These are phyloP conservation scores for Arthroderma uncinatum DNA, from an alignment of 2,329 filamentous ascomycete species.

Conservation along the genomic window DNA sequence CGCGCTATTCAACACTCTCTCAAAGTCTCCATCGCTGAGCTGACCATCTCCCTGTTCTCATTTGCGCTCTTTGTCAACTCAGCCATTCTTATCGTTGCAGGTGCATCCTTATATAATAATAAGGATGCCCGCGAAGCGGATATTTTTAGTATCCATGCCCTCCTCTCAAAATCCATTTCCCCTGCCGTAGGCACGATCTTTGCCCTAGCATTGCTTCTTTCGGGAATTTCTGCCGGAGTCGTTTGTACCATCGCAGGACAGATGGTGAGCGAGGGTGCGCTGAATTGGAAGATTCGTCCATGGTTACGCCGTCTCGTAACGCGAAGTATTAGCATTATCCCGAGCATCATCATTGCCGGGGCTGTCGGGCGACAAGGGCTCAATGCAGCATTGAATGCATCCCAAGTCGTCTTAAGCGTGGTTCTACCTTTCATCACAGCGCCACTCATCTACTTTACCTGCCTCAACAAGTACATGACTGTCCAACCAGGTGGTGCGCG, in stretches of 20 bases:
- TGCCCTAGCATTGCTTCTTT: conserved; percentile 66
- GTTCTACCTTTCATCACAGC: conserved; percentile 74
- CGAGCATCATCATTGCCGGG: conserved; percentile 71
- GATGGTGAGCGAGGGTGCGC: conserved; percentile 74
- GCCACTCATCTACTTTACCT: conserved; percentile 77
- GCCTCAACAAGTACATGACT: conserved; percentile 67
- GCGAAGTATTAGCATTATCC: conserved; percentile 67
- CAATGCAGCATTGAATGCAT: conserved; percentile 59
- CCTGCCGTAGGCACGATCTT: conserved; percentile 74
- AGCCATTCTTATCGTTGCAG: conserved; percentile 70
- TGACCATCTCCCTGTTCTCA: conserved; percentile 62
- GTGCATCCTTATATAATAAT: conserved; percentile 53
- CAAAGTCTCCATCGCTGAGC: conserved; percentile 60
- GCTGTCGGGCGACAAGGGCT: conserved; percentile 63
- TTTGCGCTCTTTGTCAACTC: conserved; percentile 79
- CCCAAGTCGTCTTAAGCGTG: conserved; percentile 66
- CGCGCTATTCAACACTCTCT: conserved; percentile 62
- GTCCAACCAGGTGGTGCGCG: conserved; percentile 42
- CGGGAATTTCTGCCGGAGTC: conserved; percentile 69
- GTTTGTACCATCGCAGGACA: conserved; percentile 84
- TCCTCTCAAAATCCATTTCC: conserved; percentile 58
- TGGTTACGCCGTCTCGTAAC: conserved; percentile 73
- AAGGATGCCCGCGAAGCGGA: conserved; percentile 55
- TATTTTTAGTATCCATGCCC: conserved; percentile 69
- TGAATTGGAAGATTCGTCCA: conserved; percentile 61